Percentiles rank a stretch among this genome's conserved stretches.
Evolutionary conservation across 164 flowering plant species (phyloP).

Genomic region (Tetrastigma voinierianum): DNA sequence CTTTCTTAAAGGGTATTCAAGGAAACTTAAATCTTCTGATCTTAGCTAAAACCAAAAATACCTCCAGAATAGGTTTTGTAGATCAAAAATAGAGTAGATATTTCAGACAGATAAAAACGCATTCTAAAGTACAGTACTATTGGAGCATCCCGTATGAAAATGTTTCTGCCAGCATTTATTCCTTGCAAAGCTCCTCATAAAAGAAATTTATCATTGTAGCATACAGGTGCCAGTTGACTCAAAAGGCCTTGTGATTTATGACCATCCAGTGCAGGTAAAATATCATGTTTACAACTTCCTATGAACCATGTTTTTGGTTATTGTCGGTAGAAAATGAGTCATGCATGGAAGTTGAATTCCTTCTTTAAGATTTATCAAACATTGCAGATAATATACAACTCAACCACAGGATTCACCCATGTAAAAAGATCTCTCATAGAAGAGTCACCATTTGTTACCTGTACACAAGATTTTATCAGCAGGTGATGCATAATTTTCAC

Average conservation of each 20-base stretch:
- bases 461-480: background rate
- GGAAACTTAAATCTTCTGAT: too few relatives aligned
- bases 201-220: background rate
- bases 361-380: background rate
- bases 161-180: too few relatives aligned
- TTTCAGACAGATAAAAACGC: too few relatives aligned
- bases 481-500: background rate
- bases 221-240: background rate
- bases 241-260: background rate
- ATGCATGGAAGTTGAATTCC: background rate
- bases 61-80: too few relatives aligned
- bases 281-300: background rate
- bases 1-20: too few relatives aligned
- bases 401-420: background rate
- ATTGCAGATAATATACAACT: too few relatives aligned
- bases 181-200: background rate
- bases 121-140: too few relatives aligned
- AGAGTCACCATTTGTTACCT: background rate
- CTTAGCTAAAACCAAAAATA: too few relatives aligned
- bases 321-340: background rate
- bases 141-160: too few relatives aligned
- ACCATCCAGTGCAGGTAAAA: background rate
- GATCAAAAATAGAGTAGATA: too few relatives aligned
- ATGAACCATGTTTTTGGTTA: background rate
- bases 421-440: too few relatives aligned